Evolutionary conservation across 495 filamentous ascomycete species (phyloP).

Genomic region (Talaromyces adpressus): DNA sequence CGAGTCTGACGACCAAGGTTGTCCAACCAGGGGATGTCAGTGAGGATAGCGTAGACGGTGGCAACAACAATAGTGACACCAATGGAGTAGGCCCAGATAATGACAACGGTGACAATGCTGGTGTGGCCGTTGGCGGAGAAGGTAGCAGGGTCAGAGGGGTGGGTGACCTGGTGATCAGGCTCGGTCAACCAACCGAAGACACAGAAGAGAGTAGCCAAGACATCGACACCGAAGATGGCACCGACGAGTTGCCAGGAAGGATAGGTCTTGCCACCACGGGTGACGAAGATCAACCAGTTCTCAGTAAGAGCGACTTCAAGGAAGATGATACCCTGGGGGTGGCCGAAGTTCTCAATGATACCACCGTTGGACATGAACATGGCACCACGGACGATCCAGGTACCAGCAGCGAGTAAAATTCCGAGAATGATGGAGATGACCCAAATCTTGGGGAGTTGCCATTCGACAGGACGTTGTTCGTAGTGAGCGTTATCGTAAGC

Average conservation of each 20-base stretch:
- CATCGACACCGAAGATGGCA: constrained; percentile 66
- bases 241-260: constrained; percentile 67
- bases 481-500: constrained; percentile 74
- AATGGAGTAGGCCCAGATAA: constrained; percentile 73
- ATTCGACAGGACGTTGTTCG: constrained; percentile 64
- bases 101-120: constrained; percentile 70
- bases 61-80: constrained; percentile 72
- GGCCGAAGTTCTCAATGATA: constrained; percentile 67
- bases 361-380: constrained; percentile 61
- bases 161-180: constrained; percentile 28
- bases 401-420: constrained; percentile 55
- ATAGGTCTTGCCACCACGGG: constrained; percentile 63
- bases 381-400: constrained; percentile 63
- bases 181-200: constrained; percentile 65
- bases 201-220: constrained; percentile 63
- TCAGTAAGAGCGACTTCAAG: constrained; percentile 67
- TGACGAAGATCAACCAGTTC: constrained; percentile 78
- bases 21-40: constrained; percentile 58
- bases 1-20: constrained; percentile 77
- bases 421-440: constrained; percentile 64
- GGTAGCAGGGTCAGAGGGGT: constrained; percentile 33
- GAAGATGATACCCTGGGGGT: constrained; percentile 67
- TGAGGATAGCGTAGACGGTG: constrained; percentile 70
- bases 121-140: constrained; percentile 55
- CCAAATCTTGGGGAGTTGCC: constrained; percentile 76